A percentile compares a stretch with the other conserved stretches of the same genome.
Evolutionary conservation across 176 grass and related monocot genomes (phyloP).

Genomic region (Coix lacrymajobi): DNA sequence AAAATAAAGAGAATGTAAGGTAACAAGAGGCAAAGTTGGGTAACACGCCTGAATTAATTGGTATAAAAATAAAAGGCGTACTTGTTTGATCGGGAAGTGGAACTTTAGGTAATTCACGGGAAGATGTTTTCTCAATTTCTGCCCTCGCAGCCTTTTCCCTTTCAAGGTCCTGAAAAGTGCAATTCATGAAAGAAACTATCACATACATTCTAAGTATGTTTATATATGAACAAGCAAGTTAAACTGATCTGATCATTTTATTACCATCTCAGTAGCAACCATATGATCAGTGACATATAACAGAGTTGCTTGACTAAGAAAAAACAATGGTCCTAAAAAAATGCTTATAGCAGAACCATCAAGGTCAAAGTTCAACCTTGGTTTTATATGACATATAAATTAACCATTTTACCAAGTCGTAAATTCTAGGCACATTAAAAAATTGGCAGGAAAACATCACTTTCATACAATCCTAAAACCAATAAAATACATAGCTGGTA

Average conservation of each 20-base stretch:
- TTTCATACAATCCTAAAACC: slow-evolving; percentile 9
- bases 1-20: slow-evolving; percentile 21
- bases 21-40: slow-evolving; percentile 4
- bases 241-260: background rate
- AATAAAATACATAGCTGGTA: slow-evolving; percentile 1
- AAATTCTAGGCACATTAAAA: background rate
- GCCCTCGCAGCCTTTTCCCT: slow-evolving; percentile 69
- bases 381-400: background rate
- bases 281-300: background rate
- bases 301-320: background rate
- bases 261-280: background rate
- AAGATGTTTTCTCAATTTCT: slow-evolving; percentile 77
- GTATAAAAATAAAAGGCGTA: slow-evolving; percentile 24
- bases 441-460: background rate
- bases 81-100: slow-evolving; percentile 65
- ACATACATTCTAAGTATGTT: slow-evolving; percentile 1
- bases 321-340: background rate
- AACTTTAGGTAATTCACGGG: slow-evolving; percentile 53
- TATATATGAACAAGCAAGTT: background rate
- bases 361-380: slow-evolving; percentile 21
- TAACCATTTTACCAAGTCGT: background rate
- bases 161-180: slow-evolving; percentile 75
- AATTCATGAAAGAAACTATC: slow-evolving; percentile 12
- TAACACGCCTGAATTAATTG: background rate
- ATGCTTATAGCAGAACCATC: background rate